Conservation (phyloP, 2,329 filamentous ascomycete genomes). For the Camptophora hylomeconis region DNA sequence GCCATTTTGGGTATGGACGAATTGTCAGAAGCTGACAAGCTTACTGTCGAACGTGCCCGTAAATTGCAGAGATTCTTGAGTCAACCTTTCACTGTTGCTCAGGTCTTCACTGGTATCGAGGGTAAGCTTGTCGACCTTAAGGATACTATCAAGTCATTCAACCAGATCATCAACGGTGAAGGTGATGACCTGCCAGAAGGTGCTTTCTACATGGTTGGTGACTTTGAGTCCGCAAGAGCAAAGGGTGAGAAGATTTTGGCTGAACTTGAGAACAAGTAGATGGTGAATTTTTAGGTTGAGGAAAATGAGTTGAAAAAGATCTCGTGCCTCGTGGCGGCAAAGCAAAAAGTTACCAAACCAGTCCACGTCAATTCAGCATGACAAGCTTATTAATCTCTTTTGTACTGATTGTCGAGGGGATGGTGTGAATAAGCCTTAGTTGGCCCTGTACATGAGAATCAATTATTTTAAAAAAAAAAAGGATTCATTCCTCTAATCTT, state of each 20-base stretch:
- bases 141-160: slow-evolving; percentile 96
- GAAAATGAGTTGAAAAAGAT: slow-evolving; percentile 5
- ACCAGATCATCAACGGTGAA: slow-evolving; percentile 90
- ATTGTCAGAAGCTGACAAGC: slow-evolving; percentile 96
- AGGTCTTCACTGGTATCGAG: slow-evolving; percentile 69
- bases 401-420: no score
- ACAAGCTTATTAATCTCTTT: no score
- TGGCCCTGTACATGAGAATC: no score
- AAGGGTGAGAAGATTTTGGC: slow-evolving; percentile 99
- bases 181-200: slow-evolving; percentile 90
- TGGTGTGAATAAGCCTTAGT: no score
- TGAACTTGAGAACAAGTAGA: slow-evolving; percentile 59
- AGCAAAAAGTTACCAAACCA: no score
- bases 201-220: slow-evolving; percentile 96
- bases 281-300: slow-evolving; percentile 8
- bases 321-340: no score
- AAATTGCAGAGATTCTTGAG: slow-evolving; percentile 99
- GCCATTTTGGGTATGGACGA: slow-evolving; percentile 99
- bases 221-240: slow-evolving; percentile 78
- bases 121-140: slow-evolving; percentile 94
- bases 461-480: no score
- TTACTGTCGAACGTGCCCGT: slow-evolving; percentile 99
- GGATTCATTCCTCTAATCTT: no score
- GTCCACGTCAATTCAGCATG: no score
- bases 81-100: slow-evolving; percentile 90